A percentile compares a stretch with the other conserved stretches of the same genome.
phyloP scores from a whole-genome alignment of 257 asterid genomes.

The Orobanche coerulescens region DNA sequence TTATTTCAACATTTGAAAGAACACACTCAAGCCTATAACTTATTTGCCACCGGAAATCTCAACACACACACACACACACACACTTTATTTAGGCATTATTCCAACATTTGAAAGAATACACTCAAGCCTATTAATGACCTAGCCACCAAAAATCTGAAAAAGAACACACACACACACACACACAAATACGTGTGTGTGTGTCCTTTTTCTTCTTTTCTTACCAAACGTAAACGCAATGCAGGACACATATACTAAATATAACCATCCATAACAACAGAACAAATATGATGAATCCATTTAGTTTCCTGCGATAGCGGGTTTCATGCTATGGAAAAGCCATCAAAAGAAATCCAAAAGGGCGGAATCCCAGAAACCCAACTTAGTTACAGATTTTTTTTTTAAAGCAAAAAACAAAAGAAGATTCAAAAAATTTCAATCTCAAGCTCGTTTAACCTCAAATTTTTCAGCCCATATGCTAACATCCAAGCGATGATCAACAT shows the following conservation, averaged over 20 bases:
- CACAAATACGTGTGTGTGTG: background rate
- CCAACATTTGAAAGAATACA: slow-evolving; percentile 6
- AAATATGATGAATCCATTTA: slow-evolving; percentile 9
- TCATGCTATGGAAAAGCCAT: background rate
- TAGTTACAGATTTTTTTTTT: background rate
- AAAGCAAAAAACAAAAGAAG: background rate
- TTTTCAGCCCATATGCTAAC: background rate
- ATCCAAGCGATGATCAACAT: slow-evolving; percentile 11
- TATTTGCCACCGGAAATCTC: no score
- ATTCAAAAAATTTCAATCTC: background rate
- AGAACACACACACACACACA: background rate
- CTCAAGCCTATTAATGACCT: background rate
- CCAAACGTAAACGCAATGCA: background rate
- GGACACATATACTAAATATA: background rate
- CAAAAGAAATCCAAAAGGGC: background rate
- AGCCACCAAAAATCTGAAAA: background rate
- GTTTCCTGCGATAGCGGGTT: background rate
- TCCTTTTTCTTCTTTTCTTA: background rate
- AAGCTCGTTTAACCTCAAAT: background rate
- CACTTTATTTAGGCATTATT: background rate
- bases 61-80: background rate
- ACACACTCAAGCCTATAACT: no score
- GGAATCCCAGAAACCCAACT: background rate
- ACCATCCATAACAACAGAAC: background rate
- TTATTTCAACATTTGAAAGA: slow-evolving; percentile 6